These are phyloP conservation scores for Fusarium poae DNA, from an alignment of 2,329 filamentous ascomycete genomes.

Conservation along the genomic window DNA sequence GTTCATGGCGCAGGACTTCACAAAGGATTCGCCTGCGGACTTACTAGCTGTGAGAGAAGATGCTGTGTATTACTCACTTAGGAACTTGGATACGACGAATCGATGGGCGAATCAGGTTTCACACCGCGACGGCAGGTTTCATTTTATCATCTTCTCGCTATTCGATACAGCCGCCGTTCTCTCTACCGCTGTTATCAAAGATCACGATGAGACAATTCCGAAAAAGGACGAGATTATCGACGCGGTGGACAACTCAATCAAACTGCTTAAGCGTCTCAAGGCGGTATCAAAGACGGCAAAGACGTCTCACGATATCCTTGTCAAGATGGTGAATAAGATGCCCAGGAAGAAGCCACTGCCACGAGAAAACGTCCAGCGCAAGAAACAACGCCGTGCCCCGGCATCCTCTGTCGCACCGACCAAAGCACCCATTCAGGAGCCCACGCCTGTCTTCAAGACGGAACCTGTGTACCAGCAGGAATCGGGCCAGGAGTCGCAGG, in stretches of 20 bases:
- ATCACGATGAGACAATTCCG: constrained; percentile 55
- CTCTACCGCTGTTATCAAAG: constrained; percentile 64
- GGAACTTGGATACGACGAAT: constrained; percentile 56
- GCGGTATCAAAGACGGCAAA: constrained; percentile 53
- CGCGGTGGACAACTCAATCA: constrained; percentile 54
- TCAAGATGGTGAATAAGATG: constrained; percentile 49
- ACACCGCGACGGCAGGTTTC: constrained; percentile 62
- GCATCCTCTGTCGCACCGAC: not conserved
- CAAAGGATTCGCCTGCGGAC: constrained; percentile 45
- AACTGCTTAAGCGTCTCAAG: constrained; percentile 51
- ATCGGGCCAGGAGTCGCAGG: constrained; percentile 14
- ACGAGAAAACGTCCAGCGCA: constrained; percentile 22
- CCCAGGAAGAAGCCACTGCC: constrained; percentile 44
- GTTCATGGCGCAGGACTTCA: constrained; percentile 57
- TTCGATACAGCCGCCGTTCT: constrained; percentile 65
- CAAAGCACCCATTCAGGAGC: not conserved
- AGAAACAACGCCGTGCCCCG: constrained; percentile 24
- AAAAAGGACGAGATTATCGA: constrained; percentile 56
- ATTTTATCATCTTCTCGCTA: constrained; percentile 64
- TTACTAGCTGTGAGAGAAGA: constrained; percentile 55
- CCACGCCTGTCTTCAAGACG: not conserved
- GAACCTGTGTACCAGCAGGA: constrained; percentile 21
- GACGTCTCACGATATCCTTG: constrained; percentile 53
- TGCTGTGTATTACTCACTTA: constrained; percentile 59
- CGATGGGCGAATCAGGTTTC: constrained; percentile 59